Conservation (phyloP, 345 rosid species). For the Salix caprea region DNA sequence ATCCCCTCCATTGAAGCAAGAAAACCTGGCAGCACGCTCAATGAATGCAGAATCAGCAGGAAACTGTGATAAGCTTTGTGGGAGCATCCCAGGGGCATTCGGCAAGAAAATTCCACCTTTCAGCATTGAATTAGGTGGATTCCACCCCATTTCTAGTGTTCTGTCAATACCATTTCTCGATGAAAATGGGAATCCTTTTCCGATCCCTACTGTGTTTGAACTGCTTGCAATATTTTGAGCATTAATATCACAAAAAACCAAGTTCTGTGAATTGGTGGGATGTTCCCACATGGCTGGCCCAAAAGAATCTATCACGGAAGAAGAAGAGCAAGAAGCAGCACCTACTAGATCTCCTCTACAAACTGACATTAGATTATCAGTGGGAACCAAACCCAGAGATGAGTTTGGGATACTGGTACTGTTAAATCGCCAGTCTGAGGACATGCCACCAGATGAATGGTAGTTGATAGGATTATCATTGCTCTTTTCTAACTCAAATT, state of each 20-base stretch:
- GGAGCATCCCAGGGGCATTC: constrained; percentile 45
- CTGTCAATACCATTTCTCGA: constrained; percentile 48
- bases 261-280: constrained; percentile 44
- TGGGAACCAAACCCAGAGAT: constrained; percentile 46
- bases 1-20: constrained; percentile 70
- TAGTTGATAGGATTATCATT: constrained; percentile 38
- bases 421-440: constrained; percentile 61
- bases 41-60: constrained; percentile 87
- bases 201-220: constrained; percentile 33
- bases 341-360: constrained; percentile 38
- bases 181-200: constrained; percentile 42
- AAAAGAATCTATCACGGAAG: constrained; percentile 65
- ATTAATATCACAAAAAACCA: constrained; percentile 58
- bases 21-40: constrained; percentile 95
- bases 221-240: constrained; percentile 38
- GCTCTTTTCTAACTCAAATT: constrained; percentile 53
- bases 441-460: constrained; percentile 35
- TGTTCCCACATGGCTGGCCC: constrained; percentile 69
- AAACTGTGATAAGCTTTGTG: constrained; percentile 72
- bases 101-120: constrained; percentile 62
- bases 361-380: constrained; percentile 43
- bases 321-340: constrained; percentile 57
- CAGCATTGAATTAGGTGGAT: constrained; percentile 50
- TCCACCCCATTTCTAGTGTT: constrained; percentile 69
- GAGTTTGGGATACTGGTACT: constrained; percentile 43